phyloP scores from a whole-genome alignment of 768 basidiomycete genomes.

The Amanita thiersii region DNA sequence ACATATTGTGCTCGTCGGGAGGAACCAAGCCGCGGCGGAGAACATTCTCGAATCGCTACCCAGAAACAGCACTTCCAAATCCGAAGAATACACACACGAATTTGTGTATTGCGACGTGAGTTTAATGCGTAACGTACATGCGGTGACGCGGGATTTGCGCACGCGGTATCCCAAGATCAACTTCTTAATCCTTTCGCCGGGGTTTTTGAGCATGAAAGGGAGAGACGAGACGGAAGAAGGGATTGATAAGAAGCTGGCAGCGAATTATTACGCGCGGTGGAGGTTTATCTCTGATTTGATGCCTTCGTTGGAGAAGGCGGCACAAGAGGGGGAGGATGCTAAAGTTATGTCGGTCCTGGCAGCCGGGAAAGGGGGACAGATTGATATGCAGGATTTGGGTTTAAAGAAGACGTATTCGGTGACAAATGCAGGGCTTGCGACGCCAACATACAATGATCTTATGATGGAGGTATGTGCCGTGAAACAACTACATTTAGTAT shows the following conservation, averaged over 20 bases:
- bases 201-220: conserved; percentile 27
- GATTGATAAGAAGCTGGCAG: conserved; percentile 32
- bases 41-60: conserved; percentile 35
- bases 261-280: conserved; percentile 40
- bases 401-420: conserved; percentile 38
- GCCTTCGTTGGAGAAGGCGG: conserved; percentile 34
- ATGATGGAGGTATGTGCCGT: conserved; percentile 36
- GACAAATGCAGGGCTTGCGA: conserved; percentile 21
- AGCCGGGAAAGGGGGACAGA: conserved; percentile 20
- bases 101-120: conserved; percentile 47
- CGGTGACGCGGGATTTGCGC: conserved; percentile 20
- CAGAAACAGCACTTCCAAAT: conserved; percentile 11
- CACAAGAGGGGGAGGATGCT: conserved; percentile 38
- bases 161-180: conserved; percentile 37
- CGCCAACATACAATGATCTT: conserved; percentile 44
- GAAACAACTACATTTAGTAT: neutral
- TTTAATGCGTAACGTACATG: conserved; percentile 43
- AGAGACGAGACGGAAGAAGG: conserved; percentile 36
- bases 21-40: conserved; percentile 41
- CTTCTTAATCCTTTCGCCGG: conserved; percentile 41
- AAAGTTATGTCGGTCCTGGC: conserved; percentile 39
- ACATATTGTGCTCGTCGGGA: conserved; percentile 45
- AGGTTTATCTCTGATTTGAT: conserved; percentile 39
- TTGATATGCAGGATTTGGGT: conserved; percentile 42
- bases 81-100: conserved; percentile 23